Evolutionary conservation across 1,284 basidiomycete species (phyloP).

Genomic region (Paramarasmius palmivorus): DNA sequence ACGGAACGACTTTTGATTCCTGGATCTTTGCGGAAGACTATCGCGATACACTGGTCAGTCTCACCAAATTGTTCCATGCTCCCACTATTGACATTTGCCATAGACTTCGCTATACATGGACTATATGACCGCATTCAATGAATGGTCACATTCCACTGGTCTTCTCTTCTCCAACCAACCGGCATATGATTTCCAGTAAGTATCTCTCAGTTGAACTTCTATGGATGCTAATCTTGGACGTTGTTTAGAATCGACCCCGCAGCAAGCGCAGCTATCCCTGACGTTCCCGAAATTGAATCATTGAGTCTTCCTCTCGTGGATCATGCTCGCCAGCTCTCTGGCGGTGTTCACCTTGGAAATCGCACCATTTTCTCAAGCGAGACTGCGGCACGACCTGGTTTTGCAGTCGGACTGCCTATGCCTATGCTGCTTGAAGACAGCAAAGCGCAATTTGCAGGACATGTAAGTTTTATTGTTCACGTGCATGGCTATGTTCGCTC

Average conservation of each 20-base stretch:
- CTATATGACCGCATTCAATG: constrained; percentile 17
- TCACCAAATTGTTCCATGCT: neutral
- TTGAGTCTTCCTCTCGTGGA: neutral
- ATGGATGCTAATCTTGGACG: too few relatives aligned
- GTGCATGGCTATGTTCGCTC: neutral
- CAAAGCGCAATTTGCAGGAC: constrained; percentile 15
- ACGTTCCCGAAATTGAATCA: constrained; percentile 5
- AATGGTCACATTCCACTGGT: constrained; percentile 15
- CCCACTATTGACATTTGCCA: neutral
- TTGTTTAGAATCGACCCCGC: constrained; percentile 17
- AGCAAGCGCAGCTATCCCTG: constrained; percentile 17
- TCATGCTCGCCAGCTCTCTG: constrained; percentile 11
- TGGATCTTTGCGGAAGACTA: constrained; percentile 16
- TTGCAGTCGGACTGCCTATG: constrained; percentile 11
- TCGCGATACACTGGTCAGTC: constrained; percentile 18
- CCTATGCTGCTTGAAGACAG: constrained; percentile 13
- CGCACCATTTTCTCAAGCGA: constrained; percentile 1
- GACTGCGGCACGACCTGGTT: constrained; percentile 8
- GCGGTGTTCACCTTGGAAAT: constrained; percentile 1
- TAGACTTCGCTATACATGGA: constrained; percentile 19
- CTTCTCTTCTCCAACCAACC: constrained; percentile 20
- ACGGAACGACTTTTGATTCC: constrained; percentile 14
- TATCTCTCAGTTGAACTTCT: too few relatives aligned
- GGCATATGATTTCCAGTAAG: constrained; percentile 19
- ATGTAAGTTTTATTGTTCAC: constrained; percentile 3